Evolutionary conservation across 306 rosid genomes (phyloP).

Genomic region (Fragaria iinumae): DNA sequence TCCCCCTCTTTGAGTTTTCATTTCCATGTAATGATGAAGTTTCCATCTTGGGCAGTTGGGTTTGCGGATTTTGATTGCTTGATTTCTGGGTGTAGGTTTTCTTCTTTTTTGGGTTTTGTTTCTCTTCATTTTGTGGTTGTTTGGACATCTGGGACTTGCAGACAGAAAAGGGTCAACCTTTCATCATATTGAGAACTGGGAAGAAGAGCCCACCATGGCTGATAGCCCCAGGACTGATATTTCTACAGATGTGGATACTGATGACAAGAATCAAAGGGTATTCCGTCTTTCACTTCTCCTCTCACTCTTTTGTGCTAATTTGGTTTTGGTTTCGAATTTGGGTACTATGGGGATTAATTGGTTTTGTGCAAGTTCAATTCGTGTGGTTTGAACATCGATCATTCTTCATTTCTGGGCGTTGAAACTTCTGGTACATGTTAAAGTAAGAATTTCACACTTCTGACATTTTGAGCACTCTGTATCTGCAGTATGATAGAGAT

Average conservation of each 20-base stretch:
- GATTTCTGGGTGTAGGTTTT: conserved; percentile 10
- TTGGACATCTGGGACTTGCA: conserved; percentile 30
- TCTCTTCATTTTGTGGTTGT: not conserved
- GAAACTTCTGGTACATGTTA: conserved; percentile 11
- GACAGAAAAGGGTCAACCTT: conserved; percentile 43
- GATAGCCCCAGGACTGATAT: conserved; percentile 99
- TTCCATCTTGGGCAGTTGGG: conserved; percentile 15
- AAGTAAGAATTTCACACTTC: not conserved
- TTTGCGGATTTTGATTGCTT: conserved; percentile 9
- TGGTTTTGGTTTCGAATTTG: not conserved
- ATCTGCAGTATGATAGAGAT: conserved; percentile 63
- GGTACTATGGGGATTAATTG: not conserved
- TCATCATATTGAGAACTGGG: conserved; percentile 39
- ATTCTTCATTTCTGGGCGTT: conserved; percentile 7
- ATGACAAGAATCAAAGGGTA: conserved; percentile 87
- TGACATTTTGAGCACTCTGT: conserved; percentile 34
- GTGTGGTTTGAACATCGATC: not conserved
- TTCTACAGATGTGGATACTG: conserved; percentile 92
- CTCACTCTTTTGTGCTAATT: not conserved
- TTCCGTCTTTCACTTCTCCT: conserved; percentile 27
- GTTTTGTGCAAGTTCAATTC: not conserved
- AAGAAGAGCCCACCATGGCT: conserved; percentile 66
- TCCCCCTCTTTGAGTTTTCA: conserved; percentile 19
- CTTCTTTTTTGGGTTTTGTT: conserved; percentile 11
- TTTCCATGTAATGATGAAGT: conserved; percentile 20